Conservation (phyloP, 768 basidiomycete species). For the Candolleomyces eurysporus region DNA sequence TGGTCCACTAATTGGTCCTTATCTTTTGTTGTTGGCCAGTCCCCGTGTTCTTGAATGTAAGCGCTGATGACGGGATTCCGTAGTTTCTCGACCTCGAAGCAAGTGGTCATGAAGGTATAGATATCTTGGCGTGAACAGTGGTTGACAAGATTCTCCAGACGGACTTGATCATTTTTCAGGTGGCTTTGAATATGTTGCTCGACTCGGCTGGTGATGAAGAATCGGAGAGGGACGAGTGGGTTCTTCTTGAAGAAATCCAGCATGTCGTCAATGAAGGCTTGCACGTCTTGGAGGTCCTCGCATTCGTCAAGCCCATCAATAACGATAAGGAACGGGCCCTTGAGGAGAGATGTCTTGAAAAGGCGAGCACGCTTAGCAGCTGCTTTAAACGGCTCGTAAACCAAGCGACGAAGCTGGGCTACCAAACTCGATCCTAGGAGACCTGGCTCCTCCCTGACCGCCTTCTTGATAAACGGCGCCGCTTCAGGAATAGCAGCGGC, state of each 20-base stretch:
- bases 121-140: not conserved
- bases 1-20: not conserved
- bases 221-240: not conserved
- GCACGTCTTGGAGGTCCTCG: conserved; percentile 2
- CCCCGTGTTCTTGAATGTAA: not conserved
- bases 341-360: not conserved
- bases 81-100: not conserved
- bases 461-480: not conserved
- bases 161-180: not conserved
- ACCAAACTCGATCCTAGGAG: not conserved
- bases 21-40: not conserved
- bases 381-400: conserved; percentile 7
- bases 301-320: conserved; percentile 23
- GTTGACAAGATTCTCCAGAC: not conserved
- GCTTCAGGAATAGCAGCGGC: conserved; percentile 5
- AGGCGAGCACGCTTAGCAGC: not conserved
- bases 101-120: not conserved
- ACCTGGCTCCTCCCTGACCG: conserved; percentile 4
- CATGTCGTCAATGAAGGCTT: conserved; percentile 4
- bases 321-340: conserved; percentile 4
- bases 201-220: not conserved
- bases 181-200: not conserved
- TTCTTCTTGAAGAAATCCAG: not conserved
- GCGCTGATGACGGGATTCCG: not conserved
- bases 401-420: conserved; percentile 9